Evolutionary conservation across 2,329 filamentous ascomycete species (phyloP), one percentile per base, ranked within the genome.

Genomic region (Ophiostoma triangulosporum): DNA sequence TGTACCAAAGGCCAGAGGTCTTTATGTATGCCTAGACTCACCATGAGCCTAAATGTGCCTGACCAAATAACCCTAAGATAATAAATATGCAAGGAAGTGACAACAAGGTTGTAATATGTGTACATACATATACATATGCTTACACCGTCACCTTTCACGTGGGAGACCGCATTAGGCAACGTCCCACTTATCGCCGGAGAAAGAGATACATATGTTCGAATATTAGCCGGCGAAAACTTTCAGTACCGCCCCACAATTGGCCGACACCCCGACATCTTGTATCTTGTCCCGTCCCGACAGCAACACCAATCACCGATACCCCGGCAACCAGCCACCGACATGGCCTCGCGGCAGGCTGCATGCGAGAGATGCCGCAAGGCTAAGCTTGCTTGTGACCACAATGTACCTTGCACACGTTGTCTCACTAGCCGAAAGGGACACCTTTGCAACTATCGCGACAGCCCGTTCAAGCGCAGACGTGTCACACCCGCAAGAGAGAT

Each of bases 281-380:
- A 17, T 26, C 38, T 43, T n/a, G n/a, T n/a, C n/a, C n/a, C n/a
- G n/a, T 20, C 38, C 24, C 38, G 38, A 20, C 38, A 43, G 14
- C 38, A 43, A 43, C 38, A 43, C 20, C n/a, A n/a, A n/a, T n/a
- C 36, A 40, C 36, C 38, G 24, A 24, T 43, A 43, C 20, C 38
- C 22, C 38, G n/a, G 15, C 38, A 43, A 43, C 38, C 38, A 43
- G 20, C 38, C 38, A 43, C 38, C 38, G 24, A 24, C n/a, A 33
- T 48, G 46, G 20, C 46, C 29, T 15, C 46, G 17, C 46, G 46
- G 17, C 46, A 48, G 29, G 26, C 46, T 32, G 46, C 46, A 22
- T 48, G 46, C 8, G 46, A 48, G 26, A 32, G 46, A 48, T 48
- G 46, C 29, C 46, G 46, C 46, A 48, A 32, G 46, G 27, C 46